These are phyloP conservation scores for Coemansia sp. DNA, from an alignment of 192 early-diverging fungal species.

Conservation along the genomic window DNA sequence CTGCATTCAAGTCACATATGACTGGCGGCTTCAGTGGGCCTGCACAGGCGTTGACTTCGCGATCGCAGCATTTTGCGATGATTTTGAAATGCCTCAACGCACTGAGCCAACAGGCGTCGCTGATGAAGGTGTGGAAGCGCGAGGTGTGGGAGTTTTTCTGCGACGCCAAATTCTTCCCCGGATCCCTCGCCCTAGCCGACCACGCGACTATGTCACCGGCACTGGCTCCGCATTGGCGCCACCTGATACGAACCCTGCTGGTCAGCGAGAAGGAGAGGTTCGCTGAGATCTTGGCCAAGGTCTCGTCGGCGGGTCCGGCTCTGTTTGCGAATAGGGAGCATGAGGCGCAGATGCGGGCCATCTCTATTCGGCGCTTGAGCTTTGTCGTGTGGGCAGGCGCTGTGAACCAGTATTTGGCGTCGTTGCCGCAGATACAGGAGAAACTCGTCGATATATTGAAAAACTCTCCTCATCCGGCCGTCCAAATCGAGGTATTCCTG, in stretches of 20 bases:
- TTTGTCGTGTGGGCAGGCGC: constrained; percentile 75
- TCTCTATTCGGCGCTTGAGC: constrained; percentile 72
- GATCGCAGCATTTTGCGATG: constrained; percentile 38
- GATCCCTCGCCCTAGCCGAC: constrained; percentile 4
- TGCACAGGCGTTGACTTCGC: constrained; percentile 21
- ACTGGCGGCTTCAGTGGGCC: constrained; percentile 49
- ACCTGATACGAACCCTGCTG: constrained; percentile 68
- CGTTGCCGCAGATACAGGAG: constrained; percentile 79
- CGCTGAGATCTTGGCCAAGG: constrained; percentile 65
- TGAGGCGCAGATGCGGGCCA: constrained; percentile 66
- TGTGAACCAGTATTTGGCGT: constrained; percentile 73
- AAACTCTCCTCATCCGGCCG: constrained; percentile 59
- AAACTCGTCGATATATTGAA: constrained; percentile 88
- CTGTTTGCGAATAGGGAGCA: constrained; percentile 83
- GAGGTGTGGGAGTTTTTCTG: constrained; percentile 53
- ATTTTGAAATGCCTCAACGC: constrained; percentile 34
- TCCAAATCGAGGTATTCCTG: constrained; percentile 82
- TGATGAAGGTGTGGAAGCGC: constrained; percentile 49
- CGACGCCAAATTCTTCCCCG: constrained; percentile 49
- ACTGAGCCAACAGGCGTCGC: constrained; percentile 35
- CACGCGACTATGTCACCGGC: constrained; percentile 33
- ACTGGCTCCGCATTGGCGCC: constrained; percentile 61
- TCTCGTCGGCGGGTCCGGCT: constrained; percentile 67
- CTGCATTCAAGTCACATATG: constrained; percentile 62
- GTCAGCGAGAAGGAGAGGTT: constrained; percentile 76